phyloP scores from a whole-genome alignment of 2,329 filamentous ascomycete genomes.

The Penicillium sp. region DNA sequence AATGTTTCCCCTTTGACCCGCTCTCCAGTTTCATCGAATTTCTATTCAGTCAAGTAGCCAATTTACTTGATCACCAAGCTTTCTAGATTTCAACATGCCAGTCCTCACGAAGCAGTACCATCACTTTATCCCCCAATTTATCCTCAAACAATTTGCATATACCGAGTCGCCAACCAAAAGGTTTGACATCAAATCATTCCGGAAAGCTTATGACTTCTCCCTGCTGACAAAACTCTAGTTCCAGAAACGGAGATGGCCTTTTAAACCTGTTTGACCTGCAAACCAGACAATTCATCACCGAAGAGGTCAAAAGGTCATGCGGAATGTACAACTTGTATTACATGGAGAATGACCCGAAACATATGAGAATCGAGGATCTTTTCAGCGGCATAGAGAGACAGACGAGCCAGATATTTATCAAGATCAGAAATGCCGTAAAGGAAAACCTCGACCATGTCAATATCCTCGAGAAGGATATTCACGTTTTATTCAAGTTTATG shows the following conservation, averaged over 20 bases:
- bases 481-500: neutral
- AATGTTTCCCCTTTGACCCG: too few relatives aligned
- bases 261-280: neutral
- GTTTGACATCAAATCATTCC: neutral
- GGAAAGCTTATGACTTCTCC: neutral
- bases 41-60: neutral
- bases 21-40: too few relatives aligned
- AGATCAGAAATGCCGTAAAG: neutral
- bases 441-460: neutral
- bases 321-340: neutral
- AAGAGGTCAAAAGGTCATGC: neutral
- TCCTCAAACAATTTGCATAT: neutral
- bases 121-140: slow-evolving; percentile 3
- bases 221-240: neutral
- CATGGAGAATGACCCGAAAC: neutral
- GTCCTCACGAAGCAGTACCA: neutral
- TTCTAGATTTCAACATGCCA: neutral
- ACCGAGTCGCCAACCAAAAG: neutral
- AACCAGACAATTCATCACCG: neutral
- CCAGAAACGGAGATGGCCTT: neutral
- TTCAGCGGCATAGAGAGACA: neutral
- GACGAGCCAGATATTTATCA: neutral
- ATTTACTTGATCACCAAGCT: neutral
- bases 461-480: neutral
- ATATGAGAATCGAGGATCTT: neutral